A percentile compares a stretch with the other conserved stretches of the same genome.
These are phyloP conservation scores for Penicillium pancosmium DNA, from an alignment of 495 filamentous ascomycete species.

Conservation along the genomic window DNA sequence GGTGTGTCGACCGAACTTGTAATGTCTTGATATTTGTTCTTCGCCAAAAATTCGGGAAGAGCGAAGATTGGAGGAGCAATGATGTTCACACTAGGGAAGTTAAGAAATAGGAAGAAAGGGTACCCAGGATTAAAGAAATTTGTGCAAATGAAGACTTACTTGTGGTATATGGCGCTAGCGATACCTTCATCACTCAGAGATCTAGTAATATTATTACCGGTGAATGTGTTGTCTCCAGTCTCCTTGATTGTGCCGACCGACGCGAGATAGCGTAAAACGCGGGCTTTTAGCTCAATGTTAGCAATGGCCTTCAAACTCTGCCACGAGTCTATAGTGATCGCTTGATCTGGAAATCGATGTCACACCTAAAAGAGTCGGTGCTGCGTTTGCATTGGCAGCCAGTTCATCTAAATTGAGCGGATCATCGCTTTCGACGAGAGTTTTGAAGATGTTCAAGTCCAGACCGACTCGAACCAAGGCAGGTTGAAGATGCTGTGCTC, in stretches of 20 bases:
- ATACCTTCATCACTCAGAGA: slow-evolving; percentile 15
- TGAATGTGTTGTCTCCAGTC: slow-evolving; percentile 29
- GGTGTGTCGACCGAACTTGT: slow-evolving; percentile 28
- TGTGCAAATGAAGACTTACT: background rate
- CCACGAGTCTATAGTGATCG: background rate
- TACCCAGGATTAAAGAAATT: no score
- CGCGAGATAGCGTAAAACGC: slow-evolving; percentile 44
- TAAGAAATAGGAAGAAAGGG: no score
- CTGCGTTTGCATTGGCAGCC: slow-evolving; percentile 21
- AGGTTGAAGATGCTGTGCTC: slow-evolving; percentile 20
- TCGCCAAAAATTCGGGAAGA: slow-evolving; percentile 35
- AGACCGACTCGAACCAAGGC: slow-evolving; percentile 16
- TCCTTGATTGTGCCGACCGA: slow-evolving; percentile 36
- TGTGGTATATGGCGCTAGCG: slow-evolving; percentile 24
- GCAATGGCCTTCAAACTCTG: background rate
- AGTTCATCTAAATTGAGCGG: slow-evolving; percentile 30
- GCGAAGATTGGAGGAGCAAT: slow-evolving; percentile 19
- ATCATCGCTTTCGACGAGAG: slow-evolving; percentile 23
- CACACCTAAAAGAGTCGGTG: slow-evolving; percentile 9
- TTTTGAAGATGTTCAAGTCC: slow-evolving; percentile 37
- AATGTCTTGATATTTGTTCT: slow-evolving; percentile 38
- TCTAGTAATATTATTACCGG: slow-evolving; percentile 34
- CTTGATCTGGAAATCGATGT: background rate
- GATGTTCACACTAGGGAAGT: slow-evolving; percentile 13
- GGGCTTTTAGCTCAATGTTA: slow-evolving; percentile 22